Conservation (phyloP, 2,329 filamentous ascomycete species). For the Graphilbum ipis-grandicollis region DNA sequence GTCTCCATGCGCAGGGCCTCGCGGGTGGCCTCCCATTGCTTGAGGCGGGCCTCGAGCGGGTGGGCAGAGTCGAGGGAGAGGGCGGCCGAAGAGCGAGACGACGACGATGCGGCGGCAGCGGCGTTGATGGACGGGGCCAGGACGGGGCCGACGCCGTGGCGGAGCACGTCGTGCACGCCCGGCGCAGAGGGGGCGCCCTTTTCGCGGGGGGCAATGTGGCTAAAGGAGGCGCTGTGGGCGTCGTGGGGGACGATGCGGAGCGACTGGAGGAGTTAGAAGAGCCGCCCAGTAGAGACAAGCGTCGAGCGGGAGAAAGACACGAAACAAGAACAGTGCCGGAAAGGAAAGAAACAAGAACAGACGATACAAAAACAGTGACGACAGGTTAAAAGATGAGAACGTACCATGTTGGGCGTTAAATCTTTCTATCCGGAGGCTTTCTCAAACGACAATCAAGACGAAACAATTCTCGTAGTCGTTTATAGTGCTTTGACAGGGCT, state of each 20-base stretch:
- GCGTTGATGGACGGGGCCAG: conserved; percentile 26
- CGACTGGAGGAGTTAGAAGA: conserved; percentile 34
- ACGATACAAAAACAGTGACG: background rate
- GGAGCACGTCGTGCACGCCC: conserved; percentile 84
- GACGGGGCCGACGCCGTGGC: conserved; percentile 58
- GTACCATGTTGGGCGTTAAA: conserved; percentile 31
- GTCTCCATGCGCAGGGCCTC: conserved; percentile 75
- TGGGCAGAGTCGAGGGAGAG: conserved; percentile 49
- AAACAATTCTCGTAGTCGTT: too few relatives aligned
- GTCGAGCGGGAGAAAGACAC: background rate
- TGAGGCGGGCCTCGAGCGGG: conserved; percentile 80
- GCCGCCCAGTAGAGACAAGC: too few relatives aligned
- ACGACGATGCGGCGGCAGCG: conserved; percentile 17
- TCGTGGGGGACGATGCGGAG: conserved; percentile 74
- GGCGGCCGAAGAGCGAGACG: conserved; percentile 24
- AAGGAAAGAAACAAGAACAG: background rate
- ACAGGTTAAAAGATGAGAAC: conserved; percentile 5
- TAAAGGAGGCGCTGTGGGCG: conserved; percentile 46
- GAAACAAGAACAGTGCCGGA: background rate
- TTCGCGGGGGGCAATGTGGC: conserved; percentile 37
- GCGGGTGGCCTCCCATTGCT: conserved; percentile 81
- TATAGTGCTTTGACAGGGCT: too few relatives aligned
- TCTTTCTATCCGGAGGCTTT: background rate
- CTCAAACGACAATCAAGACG: background rate
- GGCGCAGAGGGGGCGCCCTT: conserved; percentile 76